Evolutionary conservation across 164 flowering plant species (phyloP).

Genomic region (Aristolochia contorta): DNA sequence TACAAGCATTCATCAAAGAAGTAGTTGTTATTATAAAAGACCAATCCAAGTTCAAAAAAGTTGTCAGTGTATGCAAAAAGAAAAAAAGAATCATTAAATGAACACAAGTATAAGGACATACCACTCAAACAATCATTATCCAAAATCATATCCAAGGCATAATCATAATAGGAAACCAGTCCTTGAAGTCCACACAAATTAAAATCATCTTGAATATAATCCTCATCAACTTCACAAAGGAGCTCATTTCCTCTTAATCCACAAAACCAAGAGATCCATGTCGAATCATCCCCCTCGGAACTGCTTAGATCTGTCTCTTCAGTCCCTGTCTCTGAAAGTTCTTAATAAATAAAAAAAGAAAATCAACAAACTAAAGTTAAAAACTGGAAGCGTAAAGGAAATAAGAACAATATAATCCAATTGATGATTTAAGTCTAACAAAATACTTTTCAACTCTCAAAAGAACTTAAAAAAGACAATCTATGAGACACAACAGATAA

Average conservation of each 20-base stretch:
- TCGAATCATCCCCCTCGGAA: conserved; percentile 85
- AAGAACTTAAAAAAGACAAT: no score
- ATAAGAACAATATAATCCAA: background rate
- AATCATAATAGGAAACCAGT: conserved; percentile 83
- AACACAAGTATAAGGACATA: conserved; percentile 16
- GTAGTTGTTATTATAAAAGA: background rate
- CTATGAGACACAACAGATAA: no score
- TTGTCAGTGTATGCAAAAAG: background rate
- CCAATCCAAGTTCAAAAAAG: background rate
- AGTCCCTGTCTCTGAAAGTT: conserved; percentile 76
- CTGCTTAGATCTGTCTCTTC: conserved; percentile 91
- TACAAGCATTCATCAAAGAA: background rate
- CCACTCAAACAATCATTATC: conserved; percentile 92
- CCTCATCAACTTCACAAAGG: conserved; percentile 95
- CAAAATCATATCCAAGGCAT: conserved; percentile 84
- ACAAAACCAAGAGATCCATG: conserved; percentile 97
- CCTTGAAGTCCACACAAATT: conserved; percentile 82
- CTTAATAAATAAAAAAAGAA: conserved; percentile 14
- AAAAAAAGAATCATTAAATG: background rate
- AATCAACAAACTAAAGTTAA: no score
- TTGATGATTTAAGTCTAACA: no score
- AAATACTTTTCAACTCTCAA: no score
- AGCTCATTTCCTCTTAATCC: conserved; percentile 88
- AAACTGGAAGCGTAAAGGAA: background rate
- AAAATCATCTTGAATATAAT: conserved; percentile 88